Evolutionary conservation across 2,329 filamentous ascomycete genomes (phyloP).

Genomic region (Mollisiaceae sp.): DNA sequence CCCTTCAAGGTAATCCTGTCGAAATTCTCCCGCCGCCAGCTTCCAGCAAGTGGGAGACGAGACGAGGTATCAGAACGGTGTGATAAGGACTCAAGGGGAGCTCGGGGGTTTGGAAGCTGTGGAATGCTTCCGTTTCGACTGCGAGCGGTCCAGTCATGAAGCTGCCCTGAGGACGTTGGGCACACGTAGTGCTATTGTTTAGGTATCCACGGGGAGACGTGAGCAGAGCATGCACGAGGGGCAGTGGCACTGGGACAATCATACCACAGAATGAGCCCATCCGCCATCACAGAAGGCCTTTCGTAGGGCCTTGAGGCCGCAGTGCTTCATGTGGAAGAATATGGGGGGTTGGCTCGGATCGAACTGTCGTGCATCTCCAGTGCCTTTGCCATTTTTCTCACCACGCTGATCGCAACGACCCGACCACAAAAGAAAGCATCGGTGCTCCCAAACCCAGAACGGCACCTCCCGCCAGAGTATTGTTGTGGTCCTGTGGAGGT

Average conservation of each 20-base stretch:
- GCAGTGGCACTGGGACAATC: neutral
- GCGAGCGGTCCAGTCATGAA: neutral
- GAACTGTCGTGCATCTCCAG: neutral
- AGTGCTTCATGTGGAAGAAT: neutral
- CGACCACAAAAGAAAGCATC: conserved; percentile 20
- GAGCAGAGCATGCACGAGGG: neutral
- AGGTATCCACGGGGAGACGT: conserved; percentile 1
- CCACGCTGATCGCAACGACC: conserved; percentile 23
- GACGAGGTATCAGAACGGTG: conserved; percentile 19
- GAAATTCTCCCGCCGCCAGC: conserved; percentile 32
- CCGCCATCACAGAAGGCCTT: neutral
- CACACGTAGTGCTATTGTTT: conserved; percentile 10
- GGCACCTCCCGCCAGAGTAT: neutral
- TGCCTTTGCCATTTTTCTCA: conserved; percentile 8
- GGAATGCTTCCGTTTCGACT: conserved; percentile 13
- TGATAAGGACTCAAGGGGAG: conserved; percentile 16
- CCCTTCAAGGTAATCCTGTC: conserved; percentile 29
- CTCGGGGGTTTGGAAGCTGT: neutral
- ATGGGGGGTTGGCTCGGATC: conserved; percentile 3
- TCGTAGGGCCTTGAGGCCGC: conserved; percentile 2
- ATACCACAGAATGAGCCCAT: conserved; percentile 7
- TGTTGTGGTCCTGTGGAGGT: neutral
- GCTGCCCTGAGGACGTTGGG: conserved; percentile 22
- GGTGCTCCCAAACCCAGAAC: neutral
- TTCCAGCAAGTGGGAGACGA: conserved; percentile 40